Base-by-base conservation (phyloP, 495 filamentous ascomycete genomes). In the Penicillium longicatenatum region DNA sequence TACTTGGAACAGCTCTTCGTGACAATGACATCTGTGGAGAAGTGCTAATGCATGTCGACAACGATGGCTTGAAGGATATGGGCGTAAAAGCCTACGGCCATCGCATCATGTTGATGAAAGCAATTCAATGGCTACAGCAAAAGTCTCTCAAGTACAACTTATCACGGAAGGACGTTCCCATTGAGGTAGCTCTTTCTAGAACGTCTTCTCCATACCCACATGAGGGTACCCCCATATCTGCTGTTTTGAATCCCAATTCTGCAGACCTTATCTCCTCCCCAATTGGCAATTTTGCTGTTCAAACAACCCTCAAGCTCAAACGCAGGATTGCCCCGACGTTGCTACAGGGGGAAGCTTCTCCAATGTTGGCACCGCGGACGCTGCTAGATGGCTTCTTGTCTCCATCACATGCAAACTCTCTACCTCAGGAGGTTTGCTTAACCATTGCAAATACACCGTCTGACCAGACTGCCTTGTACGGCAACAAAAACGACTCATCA, bases 11-110 rank as follows among this genome's bases (percentile, higher is more conserved):
- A 12, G 66, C 69, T 11, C 72, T 95, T 6, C 76, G 81, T 4
- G 77, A 86, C 0, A 76, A 88, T 50, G 74, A 78, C 4, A 73
- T 93, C 3, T 82, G 82, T 49, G 91, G 91, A 6, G 68, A 79
- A 31, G 76, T 82, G 0, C 75, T 95, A 17, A 48, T 48, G 45
- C 45, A 48, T 29, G 45, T 87, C 2, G 73, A 81, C 47, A 67
- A 73, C 6, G 37, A 61, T 4, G 59, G 71, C 20, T 58, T 87
- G 33, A 77, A 72, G 14, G 69, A 81, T 47, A 82, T 86, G 21
- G 78, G 78, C 0, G 58, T 88, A 21, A 79, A 59, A 46, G 63
- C 70, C 16, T 59, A 84, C 14, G 80, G 79, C 3, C 74, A 78
- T 48, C 71, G 78, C 21, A 69, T 66, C 42, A 75, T 68, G 17